Evolutionary conservation across 2,329 filamentous ascomycete genomes (phyloP).

Genomic region (Venturia oleaginea): DNA sequence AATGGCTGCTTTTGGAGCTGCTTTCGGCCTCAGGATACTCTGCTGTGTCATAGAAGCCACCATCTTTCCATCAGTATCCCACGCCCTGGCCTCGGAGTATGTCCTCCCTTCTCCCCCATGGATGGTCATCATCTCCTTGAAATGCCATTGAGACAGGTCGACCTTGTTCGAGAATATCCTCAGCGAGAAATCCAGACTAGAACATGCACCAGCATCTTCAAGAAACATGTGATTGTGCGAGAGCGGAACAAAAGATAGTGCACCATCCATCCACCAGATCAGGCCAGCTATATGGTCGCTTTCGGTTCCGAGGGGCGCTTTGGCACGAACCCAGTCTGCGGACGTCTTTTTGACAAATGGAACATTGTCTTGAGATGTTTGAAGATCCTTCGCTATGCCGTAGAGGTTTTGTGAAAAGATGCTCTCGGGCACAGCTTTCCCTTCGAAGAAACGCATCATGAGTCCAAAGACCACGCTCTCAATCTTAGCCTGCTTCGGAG

Average conservation of each 20-base stretch:
- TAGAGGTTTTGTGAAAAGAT: slow-evolving; percentile 36
- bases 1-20: neutral
- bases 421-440: slow-evolving; percentile 30
- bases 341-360: slow-evolving; percentile 29
- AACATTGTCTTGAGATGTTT: slow-evolving; percentile 30
- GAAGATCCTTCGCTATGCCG: slow-evolving; percentile 29
- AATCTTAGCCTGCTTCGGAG: slow-evolving; percentile 18
- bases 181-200: slow-evolving; percentile 43
- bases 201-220: slow-evolving; percentile 36
- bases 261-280: slow-evolving; percentile 38
- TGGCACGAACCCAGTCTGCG: slow-evolving; percentile 31
- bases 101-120: slow-evolving; percentile 34
- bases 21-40: slow-evolving; percentile 25
- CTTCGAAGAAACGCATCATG: slow-evolving; percentile 27
- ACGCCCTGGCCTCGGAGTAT: slow-evolving; percentile 38
- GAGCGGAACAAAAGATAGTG: slow-evolving; percentile 36
- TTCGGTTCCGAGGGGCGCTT: slow-evolving; percentile 17
- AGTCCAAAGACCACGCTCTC: slow-evolving; percentile 25
- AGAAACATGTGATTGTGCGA: slow-evolving; percentile 35
- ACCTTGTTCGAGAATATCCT: slow-evolving; percentile 33
- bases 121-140: slow-evolving; percentile 33
- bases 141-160: slow-evolving; percentile 34
- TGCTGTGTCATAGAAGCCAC: slow-evolving; percentile 44
- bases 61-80: slow-evolving; percentile 35
- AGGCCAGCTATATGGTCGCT: slow-evolving; percentile 31